These are phyloP conservation scores for Paracoccidioides brasiliensis DNA, from an alignment of 2,329 filamentous ascomycete species.

Conservation along the genomic window DNA sequence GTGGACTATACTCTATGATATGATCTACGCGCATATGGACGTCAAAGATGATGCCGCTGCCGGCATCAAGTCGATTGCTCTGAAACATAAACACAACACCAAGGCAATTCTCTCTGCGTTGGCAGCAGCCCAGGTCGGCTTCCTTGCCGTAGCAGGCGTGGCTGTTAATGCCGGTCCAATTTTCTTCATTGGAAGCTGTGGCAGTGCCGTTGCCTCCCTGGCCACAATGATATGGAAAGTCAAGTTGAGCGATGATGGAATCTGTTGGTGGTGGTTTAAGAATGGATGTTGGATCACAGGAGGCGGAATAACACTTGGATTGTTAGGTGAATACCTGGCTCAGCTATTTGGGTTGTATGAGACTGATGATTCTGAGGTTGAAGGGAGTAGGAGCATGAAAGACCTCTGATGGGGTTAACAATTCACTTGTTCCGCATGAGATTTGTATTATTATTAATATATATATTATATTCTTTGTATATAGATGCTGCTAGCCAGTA, in stretches of 20 bases:
- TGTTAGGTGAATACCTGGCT: slow-evolving; percentile 41
- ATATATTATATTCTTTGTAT: neutral
- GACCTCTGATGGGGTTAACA: neutral
- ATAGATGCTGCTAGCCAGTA: neutral
- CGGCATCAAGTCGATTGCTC: slow-evolving; percentile 39
- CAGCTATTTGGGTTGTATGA: slow-evolving; percentile 6
- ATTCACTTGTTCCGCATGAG: neutral
- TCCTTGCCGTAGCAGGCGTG: slow-evolving; percentile 32
- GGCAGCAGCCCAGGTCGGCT: slow-evolving; percentile 28
- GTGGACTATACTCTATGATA: slow-evolving; percentile 39
- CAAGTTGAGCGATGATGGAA: slow-evolving; percentile 41
- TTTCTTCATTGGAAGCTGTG: slow-evolving; percentile 46
- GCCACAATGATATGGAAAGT: slow-evolving; percentile 48
- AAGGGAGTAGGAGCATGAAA: neutral
- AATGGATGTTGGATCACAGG: slow-evolving; percentile 50
- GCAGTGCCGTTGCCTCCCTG: slow-evolving; percentile 42
- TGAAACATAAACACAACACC: slow-evolving; percentile 36
- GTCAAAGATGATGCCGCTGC: slow-evolving; percentile 38
- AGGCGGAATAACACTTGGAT: slow-evolving; percentile 43
- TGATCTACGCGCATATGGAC: slow-evolving; percentile 41
- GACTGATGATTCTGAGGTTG: neutral
- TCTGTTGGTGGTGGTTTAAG: slow-evolving; percentile 54
- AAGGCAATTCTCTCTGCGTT: slow-evolving; percentile 32
- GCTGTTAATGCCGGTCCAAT: slow-evolving; percentile 43
- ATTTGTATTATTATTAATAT: slow-evolving; percentile 1